Conservation (phyloP, 805 yeast genomes). For the Citeromyces nyonsensis region DNA sequence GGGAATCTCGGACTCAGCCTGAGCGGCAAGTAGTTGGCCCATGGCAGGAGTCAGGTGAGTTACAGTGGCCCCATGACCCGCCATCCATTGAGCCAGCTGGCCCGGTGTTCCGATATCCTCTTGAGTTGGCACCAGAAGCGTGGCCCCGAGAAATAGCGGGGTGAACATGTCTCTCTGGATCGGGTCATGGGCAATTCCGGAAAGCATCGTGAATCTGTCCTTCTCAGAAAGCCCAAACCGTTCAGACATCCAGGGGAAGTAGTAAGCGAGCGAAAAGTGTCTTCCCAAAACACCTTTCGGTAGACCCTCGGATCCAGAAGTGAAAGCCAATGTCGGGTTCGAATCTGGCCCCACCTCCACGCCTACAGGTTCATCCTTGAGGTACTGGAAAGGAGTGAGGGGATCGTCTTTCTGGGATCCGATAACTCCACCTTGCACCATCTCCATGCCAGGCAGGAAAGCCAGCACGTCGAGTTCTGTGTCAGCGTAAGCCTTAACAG, state of each 20-base stretch:
- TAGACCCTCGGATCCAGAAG: constrained; percentile 95
- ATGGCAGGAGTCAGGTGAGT: constrained; percentile 98
- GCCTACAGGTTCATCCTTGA: constrained; percentile 53
- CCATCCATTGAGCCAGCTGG: constrained; percentile 94
- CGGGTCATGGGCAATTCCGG: constrained; percentile 99
- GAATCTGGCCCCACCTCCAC: constrained; percentile 95
- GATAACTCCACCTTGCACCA: constrained; percentile 60
- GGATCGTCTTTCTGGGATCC: constrained; percentile 49
- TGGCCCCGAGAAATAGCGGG: constrained; percentile 92
- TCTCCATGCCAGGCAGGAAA: constrained; percentile 61
- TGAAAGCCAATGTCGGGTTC: constrained; percentile 91
- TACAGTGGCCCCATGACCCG: constrained; percentile 77
- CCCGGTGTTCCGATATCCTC: constrained; percentile 99
- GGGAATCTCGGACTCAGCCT: constrained; percentile 81
- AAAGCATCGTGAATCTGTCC: constrained; percentile 91
- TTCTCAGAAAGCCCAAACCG: constrained; percentile 61
- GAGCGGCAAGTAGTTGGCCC: constrained; percentile 96
- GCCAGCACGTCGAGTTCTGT: constrained; percentile 61
- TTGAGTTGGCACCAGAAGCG: constrained; percentile 80
- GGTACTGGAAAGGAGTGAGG: constrained; percentile 26
- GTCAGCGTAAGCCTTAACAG: constrained; percentile 66
- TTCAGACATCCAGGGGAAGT: constrained; percentile 97
- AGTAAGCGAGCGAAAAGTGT: constrained; percentile 91
- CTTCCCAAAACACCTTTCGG: constrained; percentile 99
- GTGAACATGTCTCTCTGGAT: constrained; percentile 99